These are phyloP conservation scores for Chaetothyriales sp. DNA, from an alignment of 2,329 filamentous ascomycete genomes.

Conservation along the genomic window DNA sequence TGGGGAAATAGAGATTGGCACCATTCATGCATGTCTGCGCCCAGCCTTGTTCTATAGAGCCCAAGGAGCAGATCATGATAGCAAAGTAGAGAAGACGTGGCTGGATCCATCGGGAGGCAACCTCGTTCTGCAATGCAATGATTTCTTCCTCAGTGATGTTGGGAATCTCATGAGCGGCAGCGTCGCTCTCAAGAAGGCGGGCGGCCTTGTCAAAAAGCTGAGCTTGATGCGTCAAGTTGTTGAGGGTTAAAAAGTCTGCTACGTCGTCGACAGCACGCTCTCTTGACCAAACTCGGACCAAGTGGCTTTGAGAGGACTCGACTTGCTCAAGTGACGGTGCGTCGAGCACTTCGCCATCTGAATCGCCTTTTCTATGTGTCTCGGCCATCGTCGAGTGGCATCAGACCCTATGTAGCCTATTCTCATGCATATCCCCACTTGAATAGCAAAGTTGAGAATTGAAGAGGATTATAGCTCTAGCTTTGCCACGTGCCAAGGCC, in stretches of 20 bases:
- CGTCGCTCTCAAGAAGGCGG: constrained; percentile 5
- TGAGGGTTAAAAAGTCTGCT: constrained; percentile 4
- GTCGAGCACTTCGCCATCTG: no score
- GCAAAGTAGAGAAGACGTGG: constrained; percentile 37
- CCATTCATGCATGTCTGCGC: constrained; percentile 41
- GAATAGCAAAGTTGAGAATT: no score
- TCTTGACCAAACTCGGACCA: background rate
- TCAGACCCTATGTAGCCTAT: background rate
- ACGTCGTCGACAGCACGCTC: constrained; percentile 1
- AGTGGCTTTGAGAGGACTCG: no score
- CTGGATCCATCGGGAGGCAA: constrained; percentile 37
- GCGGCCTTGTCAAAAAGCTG: constrained; percentile 9
- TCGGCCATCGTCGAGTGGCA: background rate
- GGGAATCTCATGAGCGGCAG: background rate
- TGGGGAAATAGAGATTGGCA: constrained; percentile 39
- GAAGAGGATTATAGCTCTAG: no score
- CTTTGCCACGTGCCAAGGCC: no score
- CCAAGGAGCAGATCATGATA: constrained; percentile 39
- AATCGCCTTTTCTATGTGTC: background rate
- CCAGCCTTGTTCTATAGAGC: constrained; percentile 40
- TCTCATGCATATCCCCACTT: no score
- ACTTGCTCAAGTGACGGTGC: background rate
- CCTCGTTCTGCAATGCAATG: constrained; percentile 30
- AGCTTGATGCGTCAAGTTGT: constrained; percentile 4
- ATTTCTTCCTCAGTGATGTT: constrained; percentile 30